These are phyloP conservation scores for Candolleomyces aberdarensis DNA, from an alignment of 768 basidiomycete genomes.

Conservation along the genomic window DNA sequence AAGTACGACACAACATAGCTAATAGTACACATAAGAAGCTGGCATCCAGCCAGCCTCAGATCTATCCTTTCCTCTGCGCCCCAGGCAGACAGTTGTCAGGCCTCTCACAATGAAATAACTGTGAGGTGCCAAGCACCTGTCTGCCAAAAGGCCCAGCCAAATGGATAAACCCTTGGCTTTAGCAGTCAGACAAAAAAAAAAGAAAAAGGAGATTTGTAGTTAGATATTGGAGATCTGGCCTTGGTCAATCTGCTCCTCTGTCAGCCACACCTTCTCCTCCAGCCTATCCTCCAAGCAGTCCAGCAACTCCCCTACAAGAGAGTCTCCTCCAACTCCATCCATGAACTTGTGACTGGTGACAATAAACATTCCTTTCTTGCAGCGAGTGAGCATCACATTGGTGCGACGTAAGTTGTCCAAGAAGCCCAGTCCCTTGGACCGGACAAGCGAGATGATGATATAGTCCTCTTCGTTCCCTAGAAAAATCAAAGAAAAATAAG, in stretches of 20 bases:
- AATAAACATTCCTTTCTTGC: slow-evolving; percentile 77
- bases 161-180: not conserved
- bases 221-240: slow-evolving; percentile 14
- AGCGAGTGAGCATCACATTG: slow-evolving; percentile 87
- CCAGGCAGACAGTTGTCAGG: not conserved
- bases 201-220: not conserved
- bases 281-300: slow-evolving; percentile 34
- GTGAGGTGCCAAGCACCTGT: not conserved
- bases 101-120: not conserved
- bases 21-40: too few species aligned
- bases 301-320: slow-evolving; percentile 42
- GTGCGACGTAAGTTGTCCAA: slow-evolving; percentile 61
- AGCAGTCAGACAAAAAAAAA: not conserved
- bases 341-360: slow-evolving; percentile 63
- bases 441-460: slow-evolving; percentile 70
- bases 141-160: not conserved
- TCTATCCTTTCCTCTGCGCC: not conserved
- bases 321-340: slow-evolving; percentile 42
- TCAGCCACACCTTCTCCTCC: slow-evolving; percentile 38
- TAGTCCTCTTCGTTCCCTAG: slow-evolving; percentile 82
- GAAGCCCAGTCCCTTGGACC: slow-evolving; percentile 65
- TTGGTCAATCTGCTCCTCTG: slow-evolving; percentile 35
- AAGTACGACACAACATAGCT: not conserved
- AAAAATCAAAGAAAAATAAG: slow-evolving; percentile 3
- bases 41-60: too few species aligned